Base-by-base conservation (phyloP, 305 asterid species). In the Striga hermonthica region DNA sequence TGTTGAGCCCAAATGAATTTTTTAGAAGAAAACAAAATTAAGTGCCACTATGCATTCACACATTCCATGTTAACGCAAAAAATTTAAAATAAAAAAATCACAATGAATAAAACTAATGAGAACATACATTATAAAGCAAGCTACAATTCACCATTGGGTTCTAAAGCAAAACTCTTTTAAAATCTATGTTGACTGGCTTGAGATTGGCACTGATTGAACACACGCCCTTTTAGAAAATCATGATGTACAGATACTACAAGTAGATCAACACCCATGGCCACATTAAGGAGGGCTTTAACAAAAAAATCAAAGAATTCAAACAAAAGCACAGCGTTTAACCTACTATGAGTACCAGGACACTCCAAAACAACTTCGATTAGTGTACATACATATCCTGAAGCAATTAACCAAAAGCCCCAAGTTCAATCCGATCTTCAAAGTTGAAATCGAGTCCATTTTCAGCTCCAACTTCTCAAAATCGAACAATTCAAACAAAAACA, bases 1-100 rank as follows among this genome's bases (percentile, higher is more conserved):
- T 43, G 53, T 56, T 34, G 9, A 65, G 65, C 49, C 67, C 78
- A 65, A 43, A 40, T 60, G 37, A 67, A 36, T 72, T 74, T 71
- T 72, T 85, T 78, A 76, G 74, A 59, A 10, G 31, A 22, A 22
- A 22, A 22, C 31, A 22, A 22, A 22, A 22, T 22, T 22, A 22
- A 22, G 31, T 22, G 31, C 31, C 31, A 22, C 31, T 22, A 74
- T 64, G 61, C 72, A 57, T 40, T 69, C 66, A 70, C 61, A 55
- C 77, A 45, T 53, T 64, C 22, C 5, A 45, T 54, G 39, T 54
- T 22, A 54, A 9, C 12, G 31, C 38, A 16, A 54, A 54, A 54
- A 9, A 48, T 2, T 8, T 2, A 52, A 52, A 52, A 15, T 15
- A 3, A 28, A 16, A 47, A 47, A n/a, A 12, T 4, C 15, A 5